These are phyloP conservation scores for Fusarium sp. DNA, from an alignment of 2,329 filamentous ascomycete genomes.

Conservation along the genomic window DNA sequence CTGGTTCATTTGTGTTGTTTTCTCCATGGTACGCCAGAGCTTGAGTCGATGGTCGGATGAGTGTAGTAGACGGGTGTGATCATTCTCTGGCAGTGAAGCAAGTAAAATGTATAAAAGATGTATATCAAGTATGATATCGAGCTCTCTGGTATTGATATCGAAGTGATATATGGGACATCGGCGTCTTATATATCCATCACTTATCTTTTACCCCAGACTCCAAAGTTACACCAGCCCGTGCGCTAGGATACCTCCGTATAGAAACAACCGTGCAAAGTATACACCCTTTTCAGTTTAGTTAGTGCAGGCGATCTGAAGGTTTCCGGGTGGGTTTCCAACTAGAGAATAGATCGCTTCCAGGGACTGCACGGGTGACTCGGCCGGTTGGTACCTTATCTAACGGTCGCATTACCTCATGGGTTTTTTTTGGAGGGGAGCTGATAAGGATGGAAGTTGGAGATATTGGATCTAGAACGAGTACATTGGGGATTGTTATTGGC, in stretches of 20 bases:
- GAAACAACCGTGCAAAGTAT: conserved; percentile 19
- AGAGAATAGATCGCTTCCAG: conserved; percentile 1
- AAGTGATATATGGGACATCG: background rate
- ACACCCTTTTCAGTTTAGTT: conserved; percentile 28
- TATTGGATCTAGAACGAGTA: background rate
- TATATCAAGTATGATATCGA: background rate
- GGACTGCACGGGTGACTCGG: background rate
- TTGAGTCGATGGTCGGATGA: conserved; percentile 25
- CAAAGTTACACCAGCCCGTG: background rate
- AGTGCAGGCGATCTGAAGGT: conserved; percentile 6
- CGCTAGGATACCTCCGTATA: conserved; percentile 15
- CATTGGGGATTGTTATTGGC: background rate
- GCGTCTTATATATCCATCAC: conserved; percentile 22
- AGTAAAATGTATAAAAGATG: background rate
- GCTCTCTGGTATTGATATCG: background rate
- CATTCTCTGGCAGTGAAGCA: conserved; percentile 29
- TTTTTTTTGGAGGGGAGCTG: background rate
- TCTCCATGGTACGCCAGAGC: conserved; percentile 37
- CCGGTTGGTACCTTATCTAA: conserved; percentile 2
- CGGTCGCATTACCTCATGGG: conserved; percentile 1
- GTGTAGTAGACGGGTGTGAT: conserved; percentile 1
- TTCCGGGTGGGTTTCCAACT: conserved; percentile 4
- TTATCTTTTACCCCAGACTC: conserved; percentile 26
- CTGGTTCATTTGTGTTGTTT: conserved; percentile 32
- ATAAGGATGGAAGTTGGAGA: background rate